These are phyloP conservation scores for Schoenoplectus tabernaemontani DNA, from an alignment of 202 grass and related monocot species.

Conservation along the genomic window DNA sequence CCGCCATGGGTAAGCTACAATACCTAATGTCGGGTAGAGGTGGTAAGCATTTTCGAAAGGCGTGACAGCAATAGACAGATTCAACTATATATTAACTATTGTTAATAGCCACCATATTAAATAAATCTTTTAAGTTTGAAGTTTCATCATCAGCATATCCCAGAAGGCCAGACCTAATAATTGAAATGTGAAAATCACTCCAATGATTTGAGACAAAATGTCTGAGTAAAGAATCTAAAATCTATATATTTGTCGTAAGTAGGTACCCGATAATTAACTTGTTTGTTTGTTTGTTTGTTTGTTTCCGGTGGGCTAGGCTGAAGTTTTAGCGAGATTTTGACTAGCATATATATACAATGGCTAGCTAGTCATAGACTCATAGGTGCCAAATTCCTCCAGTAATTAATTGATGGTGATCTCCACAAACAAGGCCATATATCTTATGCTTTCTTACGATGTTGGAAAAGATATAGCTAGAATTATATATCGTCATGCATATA, in stretches of 20 bases:
- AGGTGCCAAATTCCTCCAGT: background rate
- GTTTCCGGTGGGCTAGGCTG: too few relatives aligned
- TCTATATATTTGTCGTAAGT: background rate
- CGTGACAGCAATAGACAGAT: too few relatives aligned
- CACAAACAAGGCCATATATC: conserved; percentile 10
- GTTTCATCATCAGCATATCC: background rate
- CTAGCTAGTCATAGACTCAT: background rate
- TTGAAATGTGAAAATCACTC: background rate
- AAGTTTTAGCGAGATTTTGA: conserved; percentile 1
- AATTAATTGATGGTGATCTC: conserved; percentile 14
- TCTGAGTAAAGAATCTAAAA: too few relatives aligned
- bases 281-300: background rate
- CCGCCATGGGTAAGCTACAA: background rate
- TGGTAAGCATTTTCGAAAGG: background rate
- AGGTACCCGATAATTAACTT: background rate
- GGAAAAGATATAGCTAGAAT: background rate
- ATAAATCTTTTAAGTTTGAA: background rate
- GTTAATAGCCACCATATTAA: background rate
- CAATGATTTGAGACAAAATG: background rate
- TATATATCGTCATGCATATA: too few relatives aligned
- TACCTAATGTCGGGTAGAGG: background rate
- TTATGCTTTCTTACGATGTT: conserved; percentile 14
- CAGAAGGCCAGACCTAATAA: background rate
- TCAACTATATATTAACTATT: background rate
- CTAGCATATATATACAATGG: background rate